Base-by-base conservation (phyloP, 495 filamentous ascomycete genomes). In the Neurospora tetrasperma region DNA sequence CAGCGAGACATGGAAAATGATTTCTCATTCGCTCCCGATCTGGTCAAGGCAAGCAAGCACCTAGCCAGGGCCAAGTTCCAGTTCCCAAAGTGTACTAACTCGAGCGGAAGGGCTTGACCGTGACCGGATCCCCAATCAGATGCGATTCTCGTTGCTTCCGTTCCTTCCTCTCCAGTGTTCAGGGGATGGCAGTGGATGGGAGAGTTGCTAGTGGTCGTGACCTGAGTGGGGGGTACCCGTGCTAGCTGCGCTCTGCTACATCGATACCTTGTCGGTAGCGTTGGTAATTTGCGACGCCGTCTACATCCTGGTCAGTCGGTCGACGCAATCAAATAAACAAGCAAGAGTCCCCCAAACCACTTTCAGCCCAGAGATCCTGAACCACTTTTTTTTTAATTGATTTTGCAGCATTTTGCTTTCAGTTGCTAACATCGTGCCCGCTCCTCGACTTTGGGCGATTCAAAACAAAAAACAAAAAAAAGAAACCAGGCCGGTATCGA, bases 291-390 rank as follows among this genome's bases (percentile, higher is more conserved):
- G 76, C 79, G 75, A 70, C 75, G 74, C 80, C 79, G 78, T 66
- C 54, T 38, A 31, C 54, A 66, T 31, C 54, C 54, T 31, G 54
- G 54, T 38, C 54, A 7, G 54, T 66, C 42, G 73, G 78, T 78
- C 76, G 68, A 71, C 73, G 75, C 80, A 80, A 80, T 80, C 79
- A 82, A 82, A 82, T 82, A 80, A 80, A 80, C 80, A 78, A 80
- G 78, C 73, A 75, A 75, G 71, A 44, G 66, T 54, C 43, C 54
- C 54, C 75, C 69, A 72, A 69, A 71, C 75, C 75, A 70, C 69
- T 66, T 38, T 73, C 75, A 72, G 74, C 76, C 75, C 71, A 71
- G 69, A 74, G 54, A 18, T 66, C 27, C 54, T 66, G 54, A 66
- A 66, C 54, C 54, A 66, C 54, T 66, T 66, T 66, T 44, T 54